These are phyloP conservation scores for Tolypocladium endophyticum DNA, from an alignment of 2,329 filamentous ascomycete species.

Conservation along the genomic window DNA sequence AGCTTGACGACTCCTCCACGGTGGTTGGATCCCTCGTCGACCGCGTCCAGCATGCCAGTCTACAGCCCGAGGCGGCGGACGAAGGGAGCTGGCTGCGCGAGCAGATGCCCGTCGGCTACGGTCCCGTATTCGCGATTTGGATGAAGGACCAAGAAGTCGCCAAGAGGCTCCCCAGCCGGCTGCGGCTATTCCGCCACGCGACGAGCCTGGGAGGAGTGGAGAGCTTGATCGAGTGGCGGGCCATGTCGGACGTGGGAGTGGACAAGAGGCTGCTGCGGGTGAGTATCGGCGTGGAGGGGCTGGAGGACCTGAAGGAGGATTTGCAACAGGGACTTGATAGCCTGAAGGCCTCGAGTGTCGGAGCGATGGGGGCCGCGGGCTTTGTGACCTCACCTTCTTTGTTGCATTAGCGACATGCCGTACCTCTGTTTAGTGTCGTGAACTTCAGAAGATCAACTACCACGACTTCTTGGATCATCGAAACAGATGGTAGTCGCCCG, in stretches of 20 bases:
- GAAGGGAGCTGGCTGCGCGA: slow-evolving; percentile 60
- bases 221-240: slow-evolving; percentile 91
- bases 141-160: slow-evolving; percentile 53
- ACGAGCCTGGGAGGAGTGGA: slow-evolving; percentile 91
- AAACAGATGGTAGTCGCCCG: too few species aligned
- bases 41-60: slow-evolving; percentile 63
- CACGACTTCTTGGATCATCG: too few species aligned
- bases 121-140: slow-evolving; percentile 74
- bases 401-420: too few species aligned
- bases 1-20: slow-evolving; percentile 28
- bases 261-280: slow-evolving; percentile 66
- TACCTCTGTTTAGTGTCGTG: too few species aligned
- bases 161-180: slow-evolving; percentile 60
- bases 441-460: too few species aligned
- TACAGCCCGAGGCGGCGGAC: slow-evolving; percentile 54
- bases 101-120: slow-evolving; percentile 89
- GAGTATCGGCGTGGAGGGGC: slow-evolving; percentile 78
- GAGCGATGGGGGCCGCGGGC: neutral
- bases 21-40: slow-evolving; percentile 43
- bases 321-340: slow-evolving; percentile 55
- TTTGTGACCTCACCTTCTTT: neutral
- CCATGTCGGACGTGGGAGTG: slow-evolving; percentile 70
- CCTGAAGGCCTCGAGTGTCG: slow-evolving; percentile 19
- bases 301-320: slow-evolving; percentile 75
- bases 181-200: slow-evolving; percentile 83